Conservation (phyloP, 2,329 filamentous ascomycete species). For the Aureobasidium sp. region DNA sequence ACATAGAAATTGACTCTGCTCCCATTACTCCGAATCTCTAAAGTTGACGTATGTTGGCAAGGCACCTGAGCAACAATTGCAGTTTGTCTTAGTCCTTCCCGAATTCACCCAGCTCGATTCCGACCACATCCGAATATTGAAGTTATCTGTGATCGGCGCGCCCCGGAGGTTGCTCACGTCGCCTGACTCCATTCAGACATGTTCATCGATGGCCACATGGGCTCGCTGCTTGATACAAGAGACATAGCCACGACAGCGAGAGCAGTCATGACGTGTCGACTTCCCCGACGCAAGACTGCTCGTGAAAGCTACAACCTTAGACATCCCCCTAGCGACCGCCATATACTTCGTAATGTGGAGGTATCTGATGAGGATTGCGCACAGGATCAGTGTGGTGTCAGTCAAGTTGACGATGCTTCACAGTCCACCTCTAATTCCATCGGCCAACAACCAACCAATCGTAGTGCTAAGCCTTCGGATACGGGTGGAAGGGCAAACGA, state of each 20-base stretch:
- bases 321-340: conserved; percentile 6
- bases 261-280: neutral
- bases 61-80: neutral
- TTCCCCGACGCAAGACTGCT: conserved; percentile 44
- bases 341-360: conserved; percentile 12
- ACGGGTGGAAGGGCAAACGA: conserved; percentile 24
- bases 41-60: neutral
- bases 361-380: conserved; percentile 9
- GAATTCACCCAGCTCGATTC: no score
- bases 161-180: no score
- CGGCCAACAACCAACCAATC: conserved; percentile 22
- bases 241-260: conserved; percentile 17
- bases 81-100: no score
- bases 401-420: conserved; percentile 24
- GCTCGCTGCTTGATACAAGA: conserved; percentile 21
- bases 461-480: conserved; percentile 41
- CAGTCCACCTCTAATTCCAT: conserved; percentile 16
- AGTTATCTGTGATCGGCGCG: no score
- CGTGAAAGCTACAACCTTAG: conserved; percentile 54
- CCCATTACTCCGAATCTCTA: neutral
- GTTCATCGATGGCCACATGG: conserved; percentile 44
- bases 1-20: neutral
- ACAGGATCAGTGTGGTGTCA: conserved; percentile 31
- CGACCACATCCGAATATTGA: no score
- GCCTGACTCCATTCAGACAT: no score